Percentiles rank a stretch among this genome's conserved stretches.
Conservation (phyloP, 139 green algal species). For the Dunaliella sp. region DNA sequence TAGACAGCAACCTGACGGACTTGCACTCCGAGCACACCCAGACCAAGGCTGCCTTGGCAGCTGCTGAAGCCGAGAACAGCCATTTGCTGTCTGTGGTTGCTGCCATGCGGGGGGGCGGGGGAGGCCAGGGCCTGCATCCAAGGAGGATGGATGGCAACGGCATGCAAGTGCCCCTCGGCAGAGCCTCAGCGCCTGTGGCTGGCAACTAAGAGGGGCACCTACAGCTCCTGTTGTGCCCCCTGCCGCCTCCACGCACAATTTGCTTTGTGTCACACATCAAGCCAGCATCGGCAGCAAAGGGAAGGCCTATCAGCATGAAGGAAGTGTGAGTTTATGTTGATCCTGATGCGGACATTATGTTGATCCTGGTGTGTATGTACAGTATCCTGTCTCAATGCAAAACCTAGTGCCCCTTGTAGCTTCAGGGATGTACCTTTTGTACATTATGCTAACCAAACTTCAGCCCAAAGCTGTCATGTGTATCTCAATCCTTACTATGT, state of each 20-base stretch:
- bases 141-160: too few relatives aligned
- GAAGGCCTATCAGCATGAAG: not conserved
- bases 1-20: not conserved
- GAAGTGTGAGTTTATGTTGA: not conserved
- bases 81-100: not conserved
- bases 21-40: not conserved
- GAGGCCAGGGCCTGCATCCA: too few relatives aligned
- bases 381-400: too few relatives aligned
- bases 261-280: not conserved
- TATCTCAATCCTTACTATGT: too few relatives aligned
- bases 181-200: not conserved
- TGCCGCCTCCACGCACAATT: not conserved
- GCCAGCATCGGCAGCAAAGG: not conserved
- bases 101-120: not conserved
- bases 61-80: not conserved
- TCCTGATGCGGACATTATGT: not conserved
- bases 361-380: too few relatives aligned
- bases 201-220: not conserved
- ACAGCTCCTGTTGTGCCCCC: too few relatives aligned
- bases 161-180: not conserved
- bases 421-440: too few relatives aligned
- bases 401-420: too few relatives aligned
- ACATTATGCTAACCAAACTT: not conserved
- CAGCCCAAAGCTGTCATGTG: not conserved
- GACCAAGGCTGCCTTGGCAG: not conserved